These are phyloP conservation scores for Aspergillus costaricaensis DNA, from an alignment of 2,329 filamentous ascomycete species.

Conservation along the genomic window DNA sequence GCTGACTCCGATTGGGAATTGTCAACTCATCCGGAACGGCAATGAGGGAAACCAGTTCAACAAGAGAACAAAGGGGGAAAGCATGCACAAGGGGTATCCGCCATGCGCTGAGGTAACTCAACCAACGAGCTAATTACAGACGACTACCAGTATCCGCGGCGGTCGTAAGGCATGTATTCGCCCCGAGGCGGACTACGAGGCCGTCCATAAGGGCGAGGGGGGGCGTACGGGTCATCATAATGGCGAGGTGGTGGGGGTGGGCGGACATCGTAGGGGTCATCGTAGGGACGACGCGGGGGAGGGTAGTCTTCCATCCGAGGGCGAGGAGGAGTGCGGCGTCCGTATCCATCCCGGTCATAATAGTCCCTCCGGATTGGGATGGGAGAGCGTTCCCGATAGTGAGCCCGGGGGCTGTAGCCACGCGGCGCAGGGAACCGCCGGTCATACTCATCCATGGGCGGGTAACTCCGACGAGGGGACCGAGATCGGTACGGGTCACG, in stretches of 20 bases:
- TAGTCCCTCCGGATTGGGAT: slow-evolving; percentile 74
- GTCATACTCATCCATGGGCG: slow-evolving; percentile 76
- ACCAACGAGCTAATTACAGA: slow-evolving; percentile 12
- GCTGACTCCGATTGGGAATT: not conserved
- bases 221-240: slow-evolving; percentile 63
- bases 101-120: slow-evolving; percentile 22
- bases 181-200: slow-evolving; percentile 46
- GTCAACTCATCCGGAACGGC: slow-evolving; percentile 3
- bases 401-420: slow-evolving; percentile 80
- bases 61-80: slow-evolving; percentile 6
- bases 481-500: slow-evolving; percentile 77
- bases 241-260: slow-evolving; percentile 52
- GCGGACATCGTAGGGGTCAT: slow-evolving; percentile 61
- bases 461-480: slow-evolving; percentile 69
- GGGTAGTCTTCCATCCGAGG: slow-evolving; percentile 77
- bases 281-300: slow-evolving; percentile 58
- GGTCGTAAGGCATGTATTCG: slow-evolving; percentile 47
- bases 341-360: slow-evolving; percentile 76
- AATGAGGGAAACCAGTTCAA: slow-evolving; percentile 10
- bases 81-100: slow-evolving; percentile 27
- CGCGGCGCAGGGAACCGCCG: slow-evolving; percentile 76
- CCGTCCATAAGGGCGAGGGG: slow-evolving; percentile 56
- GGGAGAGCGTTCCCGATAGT: slow-evolving; percentile 83
- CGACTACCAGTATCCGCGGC: slow-evolving; percentile 49
- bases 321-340: slow-evolving; percentile 78